Conservation (phyloP, 345 rosid genomes). For the Salix purpurea region DNA sequence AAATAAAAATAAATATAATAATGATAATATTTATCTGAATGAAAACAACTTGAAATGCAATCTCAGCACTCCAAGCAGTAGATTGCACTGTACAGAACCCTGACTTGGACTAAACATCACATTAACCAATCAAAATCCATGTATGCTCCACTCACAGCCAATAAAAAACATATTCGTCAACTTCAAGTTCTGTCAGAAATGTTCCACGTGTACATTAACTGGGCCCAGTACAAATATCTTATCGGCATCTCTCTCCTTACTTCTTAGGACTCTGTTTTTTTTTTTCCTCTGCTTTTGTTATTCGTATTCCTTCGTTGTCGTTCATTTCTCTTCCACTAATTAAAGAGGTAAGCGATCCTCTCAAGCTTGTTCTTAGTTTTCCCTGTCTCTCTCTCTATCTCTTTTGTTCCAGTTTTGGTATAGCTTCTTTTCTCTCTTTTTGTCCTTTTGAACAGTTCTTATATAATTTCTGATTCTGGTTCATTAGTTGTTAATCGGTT, state of each 20-base stretch:
- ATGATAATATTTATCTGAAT: too few relatives aligned
- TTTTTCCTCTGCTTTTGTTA: background rate
- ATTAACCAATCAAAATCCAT: conserved; percentile 6
- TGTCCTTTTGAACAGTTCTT: background rate
- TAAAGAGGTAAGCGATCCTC: conserved; percentile 18
- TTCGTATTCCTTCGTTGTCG: background rate
- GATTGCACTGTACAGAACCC: background rate
- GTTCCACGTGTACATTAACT: conserved; percentile 13
- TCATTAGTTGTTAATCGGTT: background rate
- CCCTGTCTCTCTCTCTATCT: background rate
- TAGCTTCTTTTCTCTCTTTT: background rate
- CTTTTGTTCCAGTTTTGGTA: background rate
- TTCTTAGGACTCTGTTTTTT: background rate
- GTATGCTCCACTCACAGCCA: conserved; percentile 5
- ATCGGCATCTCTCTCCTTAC: conserved; percentile 5
- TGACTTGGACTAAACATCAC: background rate
- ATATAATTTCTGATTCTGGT: background rate
- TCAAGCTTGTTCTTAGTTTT: background rate
- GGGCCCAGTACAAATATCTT: conserved; percentile 26
- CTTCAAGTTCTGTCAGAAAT: background rate
- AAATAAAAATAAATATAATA: too few relatives aligned
- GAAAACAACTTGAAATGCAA: too few relatives aligned
- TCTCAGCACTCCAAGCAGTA: background rate
- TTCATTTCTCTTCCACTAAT: conserved; percentile 6
- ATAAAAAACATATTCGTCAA: conserved; percentile 8